Percentiles rank a stretch among this genome's conserved stretches.
Conservation (phyloP, 2,329 filamentous ascomycete genomes). For the Orbilia brochopaga region DNA sequence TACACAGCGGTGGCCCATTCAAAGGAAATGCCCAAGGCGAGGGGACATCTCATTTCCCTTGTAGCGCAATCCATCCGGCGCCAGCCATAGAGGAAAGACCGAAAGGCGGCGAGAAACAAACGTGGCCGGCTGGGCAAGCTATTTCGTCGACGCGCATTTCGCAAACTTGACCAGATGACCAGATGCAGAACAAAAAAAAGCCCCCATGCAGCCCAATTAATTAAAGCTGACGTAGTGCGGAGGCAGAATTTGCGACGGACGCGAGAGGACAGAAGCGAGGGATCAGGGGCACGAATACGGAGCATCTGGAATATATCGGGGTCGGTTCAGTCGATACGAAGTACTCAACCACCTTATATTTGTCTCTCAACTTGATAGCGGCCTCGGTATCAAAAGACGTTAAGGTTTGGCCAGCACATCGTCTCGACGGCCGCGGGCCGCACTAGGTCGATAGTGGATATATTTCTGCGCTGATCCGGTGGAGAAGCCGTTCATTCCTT, state of each 20-base stretch:
- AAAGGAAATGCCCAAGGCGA: neutral
- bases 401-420: neutral
- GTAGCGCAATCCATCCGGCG: neutral
- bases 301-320: too few relatives aligned
- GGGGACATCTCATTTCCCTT: neutral
- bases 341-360: neutral
- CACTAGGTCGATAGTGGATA: neutral
- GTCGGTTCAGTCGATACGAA: neutral
- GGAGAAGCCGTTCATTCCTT: neutral
- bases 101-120: neutral
- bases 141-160: slow-evolving; percentile 2
- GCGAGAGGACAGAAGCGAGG: neutral
- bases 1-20: neutral
- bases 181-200: neutral
- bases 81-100: neutral
- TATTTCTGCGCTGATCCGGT: neutral
- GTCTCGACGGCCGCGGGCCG: neutral
- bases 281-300: neutral
- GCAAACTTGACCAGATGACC: slow-evolving; percentile 7
- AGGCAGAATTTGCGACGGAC: too few relatives aligned
- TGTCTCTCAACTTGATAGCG: too few relatives aligned
- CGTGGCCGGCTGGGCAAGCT: neutral
- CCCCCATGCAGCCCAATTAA: neutral
- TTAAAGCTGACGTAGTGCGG: neutral
- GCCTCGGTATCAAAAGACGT: neutral